phyloP scores from a whole-genome alignment of 441 rosid species.

The Erysimum pusillum region DNA sequence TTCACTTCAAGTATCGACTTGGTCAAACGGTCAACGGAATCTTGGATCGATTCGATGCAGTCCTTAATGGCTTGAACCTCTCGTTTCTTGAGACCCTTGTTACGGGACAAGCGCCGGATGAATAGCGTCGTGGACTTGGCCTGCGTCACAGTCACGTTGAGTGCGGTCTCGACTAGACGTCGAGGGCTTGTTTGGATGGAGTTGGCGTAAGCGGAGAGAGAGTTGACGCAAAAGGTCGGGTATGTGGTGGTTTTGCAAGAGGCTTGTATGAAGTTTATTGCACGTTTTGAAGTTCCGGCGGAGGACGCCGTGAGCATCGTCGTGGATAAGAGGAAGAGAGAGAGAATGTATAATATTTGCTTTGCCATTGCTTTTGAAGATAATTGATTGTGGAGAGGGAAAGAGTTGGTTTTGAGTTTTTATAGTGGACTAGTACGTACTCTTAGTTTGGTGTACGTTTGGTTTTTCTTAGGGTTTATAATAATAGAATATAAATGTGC shows the following conservation, averaged over 20 bases:
- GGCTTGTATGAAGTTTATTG: conserved; percentile 60
- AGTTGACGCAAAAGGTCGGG: conserved; percentile 67
- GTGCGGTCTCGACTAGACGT: conserved; percentile 71
- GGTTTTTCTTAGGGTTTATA: conserved; percentile 30
- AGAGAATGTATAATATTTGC: conserved; percentile 30
- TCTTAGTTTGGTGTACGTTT: conserved; percentile 8
- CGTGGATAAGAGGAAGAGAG: conserved; percentile 32
- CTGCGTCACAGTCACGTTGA: conserved; percentile 62
- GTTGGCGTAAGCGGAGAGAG: conserved; percentile 61
- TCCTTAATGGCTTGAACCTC: conserved; percentile 73
- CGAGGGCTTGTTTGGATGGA: conserved; percentile 64
- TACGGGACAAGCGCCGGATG: conserved; percentile 58
- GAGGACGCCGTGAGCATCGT: conserved; percentile 10
- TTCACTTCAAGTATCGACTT: conserved; percentile 69
- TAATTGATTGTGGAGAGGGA: conserved; percentile 32
- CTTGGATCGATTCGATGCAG: conserved; percentile 71
- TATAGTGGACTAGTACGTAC: conserved; percentile 31
- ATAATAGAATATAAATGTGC: not conserved
- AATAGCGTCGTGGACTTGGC: conserved; percentile 64
- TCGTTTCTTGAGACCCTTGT: conserved; percentile 60
- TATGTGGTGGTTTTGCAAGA: conserved; percentile 74
- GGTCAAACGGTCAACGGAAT: conserved; percentile 70
- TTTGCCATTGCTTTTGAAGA: conserved; percentile 39
- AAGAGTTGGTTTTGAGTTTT: conserved; percentile 23
- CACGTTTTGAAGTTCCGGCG: conserved; percentile 38